Evolutionary conservation across 1,284 basidiomycete species (phyloP).

Genomic region (Limonomyces culmigenus): DNA sequence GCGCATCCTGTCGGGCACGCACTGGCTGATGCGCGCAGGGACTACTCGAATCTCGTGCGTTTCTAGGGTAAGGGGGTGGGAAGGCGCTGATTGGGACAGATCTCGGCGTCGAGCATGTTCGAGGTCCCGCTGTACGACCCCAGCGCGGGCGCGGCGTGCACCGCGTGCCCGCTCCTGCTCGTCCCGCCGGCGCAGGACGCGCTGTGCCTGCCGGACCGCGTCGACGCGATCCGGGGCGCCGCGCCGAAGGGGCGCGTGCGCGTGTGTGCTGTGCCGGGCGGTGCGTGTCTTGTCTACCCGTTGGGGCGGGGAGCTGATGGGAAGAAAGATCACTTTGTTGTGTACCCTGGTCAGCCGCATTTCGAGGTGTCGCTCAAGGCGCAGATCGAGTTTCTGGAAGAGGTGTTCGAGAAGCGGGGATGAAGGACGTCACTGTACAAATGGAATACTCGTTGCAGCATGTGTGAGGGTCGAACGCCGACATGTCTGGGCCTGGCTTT

Average conservation of each 20-base stretch:
- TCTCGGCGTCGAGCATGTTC: conserved; percentile 12
- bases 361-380: conserved; percentile 4
- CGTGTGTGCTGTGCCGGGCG: conserved; percentile 8
- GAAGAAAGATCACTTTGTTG: conserved; percentile 11
- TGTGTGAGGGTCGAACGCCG: too few relatives aligned
- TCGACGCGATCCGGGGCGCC: conserved; percentile 6
- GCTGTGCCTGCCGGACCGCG: conserved; percentile 8
- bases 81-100: background rate
- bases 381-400: conserved; percentile 11
- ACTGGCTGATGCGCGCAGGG: too few relatives aligned
- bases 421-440: too few relatives aligned
- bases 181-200: conserved; percentile 11
- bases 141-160: conserved; percentile 6
- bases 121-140: conserved; percentile 12
- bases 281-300: conserved; percentile 3
- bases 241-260: conserved; percentile 8
- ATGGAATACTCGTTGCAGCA: too few relatives aligned
- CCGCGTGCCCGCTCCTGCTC: conserved; percentile 12
- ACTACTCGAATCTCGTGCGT: too few relatives aligned
- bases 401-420: too few relatives aligned
- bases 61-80: too few relatives aligned
- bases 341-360: conserved; percentile 11
- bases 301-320: background rate
- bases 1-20: background rate
- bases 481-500: too few relatives aligned